Percentiles rank a stretch among this genome's conserved stretches.
Conservation (phyloP, 352 stramenopile species). For the Stephanocyclus meneghinianus region DNA sequence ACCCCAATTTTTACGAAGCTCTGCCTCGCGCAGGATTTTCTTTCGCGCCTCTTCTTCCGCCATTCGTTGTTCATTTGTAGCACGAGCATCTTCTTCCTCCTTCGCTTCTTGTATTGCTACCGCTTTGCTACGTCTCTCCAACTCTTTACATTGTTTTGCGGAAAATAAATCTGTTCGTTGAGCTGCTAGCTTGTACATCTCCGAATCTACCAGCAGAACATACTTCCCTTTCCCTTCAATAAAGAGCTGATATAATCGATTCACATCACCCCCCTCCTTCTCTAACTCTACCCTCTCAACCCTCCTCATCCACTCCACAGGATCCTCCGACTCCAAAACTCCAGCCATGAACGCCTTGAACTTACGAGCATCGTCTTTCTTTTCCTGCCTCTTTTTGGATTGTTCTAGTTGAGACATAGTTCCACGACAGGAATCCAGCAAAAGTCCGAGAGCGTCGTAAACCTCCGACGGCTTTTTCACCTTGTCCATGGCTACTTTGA, state of each 20-base stretch:
- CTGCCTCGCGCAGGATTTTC: constrained; percentile 33
- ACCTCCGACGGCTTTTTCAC: constrained; percentile 16
- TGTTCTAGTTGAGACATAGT: constrained; percentile 31
- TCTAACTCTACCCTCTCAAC: constrained; percentile 21
- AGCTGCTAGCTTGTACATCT: constrained; percentile 40
- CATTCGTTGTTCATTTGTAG: constrained; percentile 23
- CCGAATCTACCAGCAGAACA: constrained; percentile 42
- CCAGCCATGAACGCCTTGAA: constrained; percentile 49
- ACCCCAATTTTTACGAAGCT: constrained; percentile 28
- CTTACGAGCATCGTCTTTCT: constrained; percentile 37
- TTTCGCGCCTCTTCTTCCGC: constrained; percentile 28
- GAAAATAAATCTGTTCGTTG: constrained; percentile 44
- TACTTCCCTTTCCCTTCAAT: constrained; percentile 51
- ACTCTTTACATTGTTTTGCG: constrained; percentile 47
- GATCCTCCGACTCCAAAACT: constrained; percentile 50
- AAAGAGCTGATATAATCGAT: constrained; percentile 57
- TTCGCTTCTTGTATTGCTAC: constrained; percentile 32
- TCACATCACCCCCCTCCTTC: constrained; percentile 43
- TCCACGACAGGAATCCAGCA: constrained; percentile 30
- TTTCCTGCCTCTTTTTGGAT: constrained; percentile 25
- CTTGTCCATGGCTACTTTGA: constrained; percentile 12
- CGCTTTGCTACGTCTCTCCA: constrained; percentile 19
- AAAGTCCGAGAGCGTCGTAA: constrained; percentile 17
- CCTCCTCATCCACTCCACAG: constrained; percentile 44
- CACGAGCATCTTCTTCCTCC: constrained; percentile 38